Evolutionary conservation across 495 filamentous ascomycete species (phyloP).

Genomic region (Copromyces sp.): DNA sequence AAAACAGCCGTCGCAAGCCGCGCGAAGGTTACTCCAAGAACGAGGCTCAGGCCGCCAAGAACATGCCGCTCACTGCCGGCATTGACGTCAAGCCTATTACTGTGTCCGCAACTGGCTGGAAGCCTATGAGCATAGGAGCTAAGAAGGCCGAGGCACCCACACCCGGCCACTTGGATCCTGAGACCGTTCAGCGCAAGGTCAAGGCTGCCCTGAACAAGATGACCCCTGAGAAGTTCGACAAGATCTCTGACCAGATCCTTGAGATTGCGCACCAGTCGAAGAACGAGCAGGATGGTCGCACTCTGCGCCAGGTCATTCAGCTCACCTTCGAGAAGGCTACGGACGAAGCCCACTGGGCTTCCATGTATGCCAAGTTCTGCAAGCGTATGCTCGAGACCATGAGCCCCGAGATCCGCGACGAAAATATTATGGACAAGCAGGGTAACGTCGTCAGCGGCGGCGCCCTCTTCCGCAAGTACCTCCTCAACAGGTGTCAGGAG

Average conservation of each 20-base stretch:
- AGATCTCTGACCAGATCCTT: constrained; percentile 86
- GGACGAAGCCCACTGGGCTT: constrained; percentile 97
- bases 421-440: constrained; percentile 77
- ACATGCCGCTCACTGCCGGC: constrained; percentile 80
- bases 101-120: constrained; percentile 69
- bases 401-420: constrained; percentile 91
- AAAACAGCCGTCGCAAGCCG: constrained; percentile 51
- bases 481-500: constrained; percentile 96
- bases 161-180: constrained; percentile 62
- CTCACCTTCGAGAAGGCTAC: constrained; percentile 98
- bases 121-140: constrained; percentile 61
- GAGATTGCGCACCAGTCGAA: constrained; percentile 90
- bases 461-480: constrained; percentile 92
- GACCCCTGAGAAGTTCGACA: constrained; percentile 98
- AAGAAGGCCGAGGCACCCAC: constrained; percentile 23
- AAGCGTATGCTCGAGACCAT: constrained; percentile 93
- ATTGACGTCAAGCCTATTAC: constrained; percentile 71
- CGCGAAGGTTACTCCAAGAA: constrained; percentile 40
- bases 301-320: constrained; percentile 93
- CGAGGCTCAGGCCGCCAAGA: constrained; percentile 58
- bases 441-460: constrained; percentile 84
- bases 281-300: constrained; percentile 88
- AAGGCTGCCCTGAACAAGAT: constrained; percentile 99
- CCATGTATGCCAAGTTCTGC: constrained; percentile 99
- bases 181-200: constrained; percentile 95